Evolutionary conservation across 2,329 filamentous ascomycete genomes (phyloP).

Genomic region (Zalaria sp.): DNA sequence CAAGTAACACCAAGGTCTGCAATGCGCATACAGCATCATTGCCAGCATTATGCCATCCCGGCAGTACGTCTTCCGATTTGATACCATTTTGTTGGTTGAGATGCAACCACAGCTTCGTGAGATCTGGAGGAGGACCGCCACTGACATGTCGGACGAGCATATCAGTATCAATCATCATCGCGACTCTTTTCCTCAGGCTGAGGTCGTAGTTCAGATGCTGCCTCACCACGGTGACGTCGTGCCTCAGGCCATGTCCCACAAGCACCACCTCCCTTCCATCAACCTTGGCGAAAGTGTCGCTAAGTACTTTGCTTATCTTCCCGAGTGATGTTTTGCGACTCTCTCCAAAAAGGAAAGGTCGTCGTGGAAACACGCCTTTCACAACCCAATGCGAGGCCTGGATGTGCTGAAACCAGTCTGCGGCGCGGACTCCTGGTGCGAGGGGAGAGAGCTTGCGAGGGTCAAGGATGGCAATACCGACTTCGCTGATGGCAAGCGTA

Average conservation of each 20-base stretch:
- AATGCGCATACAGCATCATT: slow-evolving; percentile 19
- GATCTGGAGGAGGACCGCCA: background rate
- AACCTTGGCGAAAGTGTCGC: background rate
- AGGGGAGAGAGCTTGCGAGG: slow-evolving; percentile 42
- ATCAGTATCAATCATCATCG: slow-evolving; percentile 1
- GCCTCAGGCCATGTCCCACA: slow-evolving; percentile 1
- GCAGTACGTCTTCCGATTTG: slow-evolving; percentile 12
- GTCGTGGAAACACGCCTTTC: background rate
- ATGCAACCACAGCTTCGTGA: background rate
- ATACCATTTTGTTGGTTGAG: background rate
- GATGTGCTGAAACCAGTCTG: slow-evolving; percentile 55
- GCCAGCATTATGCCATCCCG: slow-evolving; percentile 34
- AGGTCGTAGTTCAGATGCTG: background rate
- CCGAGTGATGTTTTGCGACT: background rate
- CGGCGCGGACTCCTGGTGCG: slow-evolving; percentile 46
- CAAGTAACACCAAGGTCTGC: slow-evolving; percentile 12
- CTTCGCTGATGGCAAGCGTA: slow-evolving; percentile 58
- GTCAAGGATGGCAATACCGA: slow-evolving; percentile 73
- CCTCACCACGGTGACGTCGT: slow-evolving; percentile 1
- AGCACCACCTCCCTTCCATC: slow-evolving; percentile 1
- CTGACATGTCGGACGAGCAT: background rate
- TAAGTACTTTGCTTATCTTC: too few relatives aligned
- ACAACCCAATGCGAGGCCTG: slow-evolving; percentile 23
- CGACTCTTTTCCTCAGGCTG: background rate
- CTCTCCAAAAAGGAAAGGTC: background rate